Conservation (phyloP, 441 rosid species). For the Codiaeum variegatum region DNA sequence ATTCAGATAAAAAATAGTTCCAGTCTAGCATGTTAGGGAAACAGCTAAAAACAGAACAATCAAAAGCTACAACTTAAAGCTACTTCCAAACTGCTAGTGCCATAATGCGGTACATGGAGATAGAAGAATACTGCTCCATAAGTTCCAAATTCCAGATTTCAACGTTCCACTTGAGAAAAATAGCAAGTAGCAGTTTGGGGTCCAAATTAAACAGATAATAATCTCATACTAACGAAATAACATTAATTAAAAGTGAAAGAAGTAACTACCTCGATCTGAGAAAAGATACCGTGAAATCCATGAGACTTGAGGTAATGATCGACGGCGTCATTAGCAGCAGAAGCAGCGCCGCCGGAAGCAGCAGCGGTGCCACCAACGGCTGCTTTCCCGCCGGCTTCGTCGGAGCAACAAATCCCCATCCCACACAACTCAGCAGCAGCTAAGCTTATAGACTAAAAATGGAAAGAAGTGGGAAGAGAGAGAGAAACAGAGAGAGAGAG, state of each 20-base stretch:
- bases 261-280: constrained; percentile 71
- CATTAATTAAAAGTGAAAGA: not conserved
- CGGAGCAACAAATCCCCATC: constrained; percentile 91
- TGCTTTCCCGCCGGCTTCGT: constrained; percentile 51
- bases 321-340: constrained; percentile 54
- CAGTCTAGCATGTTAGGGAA: not conserved
- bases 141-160: not conserved
- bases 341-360: constrained; percentile 23
- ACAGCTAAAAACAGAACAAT: not conserved
- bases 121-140: not conserved
- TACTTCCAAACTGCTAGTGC: not conserved
- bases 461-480: not conserved
- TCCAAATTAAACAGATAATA: not conserved
- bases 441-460: not conserved
- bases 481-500: not conserved
- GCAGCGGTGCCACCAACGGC: constrained; percentile 49
- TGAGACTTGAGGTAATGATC: constrained; percentile 53
- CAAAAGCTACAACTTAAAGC: not conserved
- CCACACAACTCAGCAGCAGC: not conserved
- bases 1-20: not conserved
- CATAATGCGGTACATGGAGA: not conserved
- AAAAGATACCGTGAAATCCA: constrained; percentile 57
- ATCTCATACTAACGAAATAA: not conserved
- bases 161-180: not conserved
- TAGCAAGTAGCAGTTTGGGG: not conserved